A percentile compares a stretch with the other conserved stretches of the same genome.
Conservation (phyloP, 2,329 filamentous ascomycete species). For the Coleophoma eucalyptorum region DNA sequence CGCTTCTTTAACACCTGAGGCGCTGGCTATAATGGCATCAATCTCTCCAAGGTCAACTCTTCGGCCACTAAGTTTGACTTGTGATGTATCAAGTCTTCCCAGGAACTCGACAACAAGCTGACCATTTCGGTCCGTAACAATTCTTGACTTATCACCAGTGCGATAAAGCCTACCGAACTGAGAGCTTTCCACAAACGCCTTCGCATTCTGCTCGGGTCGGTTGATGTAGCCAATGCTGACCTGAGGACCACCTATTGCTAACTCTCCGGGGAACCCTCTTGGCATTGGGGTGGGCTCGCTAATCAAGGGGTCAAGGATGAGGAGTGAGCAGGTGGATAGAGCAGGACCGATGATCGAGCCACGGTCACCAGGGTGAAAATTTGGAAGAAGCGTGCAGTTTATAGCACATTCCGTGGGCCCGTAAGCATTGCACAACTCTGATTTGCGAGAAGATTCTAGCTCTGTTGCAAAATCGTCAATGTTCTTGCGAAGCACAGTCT, state of each 20-base stretch:
- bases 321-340: constrained; percentile 20
- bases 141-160: constrained; percentile 41
- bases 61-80: neutral
- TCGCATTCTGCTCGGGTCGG: constrained; percentile 40
- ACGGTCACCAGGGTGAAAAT: constrained; percentile 51
- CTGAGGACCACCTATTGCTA: constrained; percentile 40
- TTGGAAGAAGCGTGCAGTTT: constrained; percentile 7
- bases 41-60: neutral
- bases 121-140: neutral
- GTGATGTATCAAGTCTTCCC: neutral
- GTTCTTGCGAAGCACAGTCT: neutral
- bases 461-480: constrained; percentile 12
- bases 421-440: constrained; percentile 46
- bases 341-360: neutral
- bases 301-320: constrained; percentile 28
- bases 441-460: constrained; percentile 28
- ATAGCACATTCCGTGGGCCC: constrained; percentile 82
- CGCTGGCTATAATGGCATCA: neutral
- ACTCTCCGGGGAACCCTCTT: constrained; percentile 24
- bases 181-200: constrained; percentile 7
- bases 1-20: constrained; percentile 15
- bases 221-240: constrained; percentile 57
- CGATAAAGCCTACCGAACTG: constrained; percentile 39
- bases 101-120: neutral
- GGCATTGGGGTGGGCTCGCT: constrained; percentile 13